phyloP scores from a whole-genome alignment of 2,329 filamentous ascomycete genomes.

The Pseudopithomyces maydicus region DNA sequence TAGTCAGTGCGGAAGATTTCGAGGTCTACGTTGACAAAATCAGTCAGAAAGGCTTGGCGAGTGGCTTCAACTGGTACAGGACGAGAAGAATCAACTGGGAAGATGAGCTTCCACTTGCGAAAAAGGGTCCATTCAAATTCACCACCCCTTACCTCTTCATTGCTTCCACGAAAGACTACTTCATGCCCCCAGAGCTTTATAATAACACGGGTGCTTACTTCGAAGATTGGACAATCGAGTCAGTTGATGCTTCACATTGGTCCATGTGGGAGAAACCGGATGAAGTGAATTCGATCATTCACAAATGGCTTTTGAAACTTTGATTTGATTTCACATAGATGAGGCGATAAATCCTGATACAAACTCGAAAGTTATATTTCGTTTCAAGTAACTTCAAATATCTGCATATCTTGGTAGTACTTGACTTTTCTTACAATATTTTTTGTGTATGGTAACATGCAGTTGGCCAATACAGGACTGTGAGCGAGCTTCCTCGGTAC shows the following conservation, averaged over 20 bases:
- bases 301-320: conserved; percentile 24
- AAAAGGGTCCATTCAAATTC: background rate
- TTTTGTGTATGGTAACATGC: too few relatives aligned
- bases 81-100: conserved; percentile 2
- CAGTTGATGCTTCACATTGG: conserved; percentile 47
- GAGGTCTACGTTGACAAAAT: background rate
- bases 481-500: too few relatives aligned
- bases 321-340: background rate
- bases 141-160: background rate
- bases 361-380: too few relatives aligned
- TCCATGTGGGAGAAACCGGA: conserved; percentile 32
- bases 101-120: conserved; percentile 2
- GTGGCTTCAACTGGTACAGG: conserved; percentile 1
- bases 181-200: conserved; percentile 36
- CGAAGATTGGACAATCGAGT: conserved; percentile 49
- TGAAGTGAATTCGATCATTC: conserved; percentile 28
- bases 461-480: too few relatives aligned
- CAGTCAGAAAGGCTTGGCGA: background rate
- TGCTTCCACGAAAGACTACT: conserved; percentile 26
- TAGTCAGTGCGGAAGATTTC: background rate
- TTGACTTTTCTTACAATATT: too few relatives aligned
- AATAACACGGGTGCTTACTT: conserved; percentile 43
- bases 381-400: too few relatives aligned
- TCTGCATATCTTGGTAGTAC: too few relatives aligned
- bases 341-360: too few relatives aligned